Evolutionary conservation across 1,284 basidiomycete species (phyloP), one percentile per base, ranked within the genome.

Genomic region (Ceratobasidium sp.): DNA sequence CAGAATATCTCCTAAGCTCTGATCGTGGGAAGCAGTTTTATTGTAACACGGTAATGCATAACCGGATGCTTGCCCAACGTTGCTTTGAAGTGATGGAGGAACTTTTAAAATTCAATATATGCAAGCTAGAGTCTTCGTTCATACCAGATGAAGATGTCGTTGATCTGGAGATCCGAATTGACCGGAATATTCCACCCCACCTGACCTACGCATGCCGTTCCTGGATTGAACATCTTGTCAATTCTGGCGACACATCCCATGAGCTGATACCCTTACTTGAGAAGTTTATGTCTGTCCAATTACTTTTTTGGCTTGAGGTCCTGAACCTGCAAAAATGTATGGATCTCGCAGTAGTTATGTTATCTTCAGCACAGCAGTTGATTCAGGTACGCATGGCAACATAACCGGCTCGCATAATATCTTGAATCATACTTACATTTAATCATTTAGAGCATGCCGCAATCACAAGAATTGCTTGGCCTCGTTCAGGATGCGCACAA

Each of bases 51-150:
- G 41, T 21, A 23, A n/a, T 14, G 10, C 58, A 41, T 10, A 10
- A 43, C 3, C 4, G 23, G 9, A 6, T 5, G n/a, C 41, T 43
- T n/a, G 36, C 34, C 4, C 18, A 39, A 23, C 58, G 58, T 12
- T 59, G 58, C 16, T 43, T 59, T 14, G 12, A 30, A 3, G 36
- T 30, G 8, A 59, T 59, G 58, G 5, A 43, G 9, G 18, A 41
- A 12, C 43, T 26, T 5, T n/a, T 59, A 34, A n/a, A 39, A 28
- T 59, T 59, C 36, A 59, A 59, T 23, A 59, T 59, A 1, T 59
- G 58, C n/a, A n/a, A 26, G 6, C 58, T 59, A 4, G 58, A 59
- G 36, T 59, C 58, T 3, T 59, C 58, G 21, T 43, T 59, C 26
- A 23, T 43, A 21, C 21, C 26, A 5, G 58, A 59, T n/a, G 4